Base-by-base conservation (phyloP, 441 rosid species). In the Adansonia rubrostipa region DNA sequence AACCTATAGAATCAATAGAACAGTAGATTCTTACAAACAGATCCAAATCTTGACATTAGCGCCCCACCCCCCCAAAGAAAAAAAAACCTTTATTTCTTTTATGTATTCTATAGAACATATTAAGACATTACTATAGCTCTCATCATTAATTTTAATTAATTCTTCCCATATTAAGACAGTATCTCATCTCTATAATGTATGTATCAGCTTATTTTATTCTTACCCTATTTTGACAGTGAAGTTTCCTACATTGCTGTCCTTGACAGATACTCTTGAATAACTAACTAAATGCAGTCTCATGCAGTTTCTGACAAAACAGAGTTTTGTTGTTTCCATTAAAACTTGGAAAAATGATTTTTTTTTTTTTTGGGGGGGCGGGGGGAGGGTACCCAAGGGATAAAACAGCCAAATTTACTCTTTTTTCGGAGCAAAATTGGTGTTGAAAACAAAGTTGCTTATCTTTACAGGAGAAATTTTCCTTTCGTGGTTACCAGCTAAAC, bases 1-100 rank as follows among this genome's bases (percentile, higher is more conserved):
- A 44, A 17, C 5, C 45, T 17, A 67, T 17, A 17, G 69, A 50
- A 40, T 40, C 1, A 9, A 0, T 50, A 4, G 15, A 33, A 14
- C 48, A 53, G 4, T 54, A 13, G 9, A 15, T 15, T 71, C 1
- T 28, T 13, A 42, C 71, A 67, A 19, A 44, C 72, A 42, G 9
- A 47, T 36, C 40, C 47, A 40, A 40, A 42, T 66, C 71, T 17
- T 44, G 48, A 44, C 71, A 66, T 44, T 47, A 66, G 42, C 73
- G 33, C 42, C 44, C 33, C 33, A 1, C 33, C 33, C 33, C 33
- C 33, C 33, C 33, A 1, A 57, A 11, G 22, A 6, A 20, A 68
- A 0, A 28, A 28, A 28, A 28, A 28, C 33, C 33, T 28, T 28
- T 24, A 2, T 57, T 62, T 62, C 67, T 62, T 61, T 22, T 9